Evolutionary conservation across 768 basidiomycete species (phyloP), one percentile per base, ranked within the genome.

Genomic region (Mycena rosella): DNA sequence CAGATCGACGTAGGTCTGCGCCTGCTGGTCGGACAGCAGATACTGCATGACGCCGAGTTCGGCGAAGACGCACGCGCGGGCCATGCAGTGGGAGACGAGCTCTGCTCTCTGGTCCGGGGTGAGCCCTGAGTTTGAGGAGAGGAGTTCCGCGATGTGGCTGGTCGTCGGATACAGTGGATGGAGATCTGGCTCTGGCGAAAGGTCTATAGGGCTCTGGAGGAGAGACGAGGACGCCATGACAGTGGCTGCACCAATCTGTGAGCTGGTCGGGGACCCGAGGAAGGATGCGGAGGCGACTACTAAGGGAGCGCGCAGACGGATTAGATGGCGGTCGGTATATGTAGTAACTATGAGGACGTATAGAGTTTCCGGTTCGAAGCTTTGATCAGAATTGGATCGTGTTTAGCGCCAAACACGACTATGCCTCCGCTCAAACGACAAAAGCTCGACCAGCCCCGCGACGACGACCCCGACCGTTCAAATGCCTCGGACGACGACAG

Each of bases 181-280:
- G 57, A 96, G 82, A 78, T 96, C 94, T 68, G 93, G 93, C 77
- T 91, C 91, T 62, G 89, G 91, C 29, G 85, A 84, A 30, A 93
- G 78, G 78, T 93, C 88, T 71, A 89, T 75, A 65, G 76, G 68
- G n/a, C n/a, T n/a, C n/a, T n/a, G n/a, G 36, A 67, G 73, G 58
- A 81, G 73, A 52, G 77, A 60, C 53, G 53, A 64, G 27, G 67
- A 40, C 26, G 67, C 63, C 60, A 68, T 73, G 22, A 15, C 5
- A 40, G 48, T 67, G 53, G 48, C 51, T 60, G 65, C 47, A 52
- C 34, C 52, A 55, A 34, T 1, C 20, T 22, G 34, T 22, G 20
- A 6, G 32, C 42, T 44, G 47, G 22, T 40, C 22, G 24, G 11
- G 53, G 40, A 15, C 42, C 54, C 27, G 36, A 36, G 40, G 40